phyloP scores from a whole-genome alignment of 495 filamentous ascomycete species.

The Neurospora sp. region DNA sequence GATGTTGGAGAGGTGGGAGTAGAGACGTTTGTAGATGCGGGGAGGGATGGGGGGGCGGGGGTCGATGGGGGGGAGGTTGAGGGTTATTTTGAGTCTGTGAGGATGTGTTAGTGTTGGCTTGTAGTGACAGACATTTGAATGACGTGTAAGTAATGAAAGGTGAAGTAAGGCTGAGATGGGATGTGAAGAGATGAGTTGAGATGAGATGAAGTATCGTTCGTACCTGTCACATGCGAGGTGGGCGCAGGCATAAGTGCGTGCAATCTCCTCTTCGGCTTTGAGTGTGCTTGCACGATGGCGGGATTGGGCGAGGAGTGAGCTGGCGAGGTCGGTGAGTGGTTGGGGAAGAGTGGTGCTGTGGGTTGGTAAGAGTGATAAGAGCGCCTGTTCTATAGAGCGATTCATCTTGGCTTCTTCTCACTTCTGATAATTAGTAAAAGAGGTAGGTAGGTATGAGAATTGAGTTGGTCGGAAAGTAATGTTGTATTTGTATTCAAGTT shows the following conservation, averaged over 20 bases:
- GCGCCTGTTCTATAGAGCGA: constrained; percentile 62
- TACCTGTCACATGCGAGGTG: constrained; percentile 86
- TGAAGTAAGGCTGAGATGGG: neutral
- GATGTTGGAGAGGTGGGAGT: constrained; percentile 65
- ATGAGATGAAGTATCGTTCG: neutral
- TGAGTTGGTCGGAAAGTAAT: neutral
- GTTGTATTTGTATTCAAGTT: neutral
- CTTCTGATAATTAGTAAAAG: too few relatives aligned
- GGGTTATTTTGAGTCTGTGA: constrained; percentile 61
- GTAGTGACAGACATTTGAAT: too few relatives aligned
- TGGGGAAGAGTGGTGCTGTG: constrained; percentile 60
- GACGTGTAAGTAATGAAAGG: too few relatives aligned
- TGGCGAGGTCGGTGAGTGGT: constrained; percentile 65
- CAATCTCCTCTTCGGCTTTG: constrained; percentile 82
- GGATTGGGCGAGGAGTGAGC: constrained; percentile 78
- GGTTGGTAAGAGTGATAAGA: constrained; percentile 69
- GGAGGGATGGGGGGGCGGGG: constrained; percentile 76
- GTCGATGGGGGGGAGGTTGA: constrained; percentile 74
- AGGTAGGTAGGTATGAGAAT: neutral
- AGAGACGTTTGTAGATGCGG: constrained; percentile 74
- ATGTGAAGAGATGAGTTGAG: neutral
- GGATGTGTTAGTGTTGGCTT: neutral
- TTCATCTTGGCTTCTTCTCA: constrained; percentile 41
- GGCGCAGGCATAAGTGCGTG: constrained; percentile 77
- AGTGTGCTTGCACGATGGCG: constrained; percentile 66